Evolutionary conservation across 2,329 filamentous ascomycete genomes (phyloP), one percentile per base, ranked within the genome.

Genomic region (Fusarium napiforme): DNA sequence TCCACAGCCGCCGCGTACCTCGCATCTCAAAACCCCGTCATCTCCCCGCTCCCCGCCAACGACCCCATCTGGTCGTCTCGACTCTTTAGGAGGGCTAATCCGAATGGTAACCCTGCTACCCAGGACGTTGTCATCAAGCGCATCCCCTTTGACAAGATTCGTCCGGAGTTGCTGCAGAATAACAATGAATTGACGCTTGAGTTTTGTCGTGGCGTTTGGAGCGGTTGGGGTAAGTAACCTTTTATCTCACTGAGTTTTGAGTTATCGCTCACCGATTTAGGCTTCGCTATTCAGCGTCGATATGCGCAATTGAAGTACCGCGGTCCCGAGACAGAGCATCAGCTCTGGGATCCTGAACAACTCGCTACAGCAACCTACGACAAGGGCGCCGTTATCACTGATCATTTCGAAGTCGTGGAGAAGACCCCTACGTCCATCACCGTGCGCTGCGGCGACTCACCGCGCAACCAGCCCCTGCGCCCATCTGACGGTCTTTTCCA

Each of bases 401-500:
- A 93, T 78, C 92, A 93, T 80, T 93, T 93, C 77, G 90, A 93
- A 79, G 91, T 93, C 0, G 83, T 93, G 2, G 88, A 90, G 60
- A 91, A 91, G 81, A 90, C 88, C 0, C 83, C 87, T 1, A 85
- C 85, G 11, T 83, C 86, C 16, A 91, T 93, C 67, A 85, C 90
- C 2, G 85, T 93, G 28, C 88, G 92, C 28, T 92, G 89, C 73
- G 92, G 92, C 21, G 92, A 91, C 70, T 89, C 88, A 4, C 92
- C 92, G 1, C 84, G 89, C 28, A 88, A 88, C 49, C 83, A 82
- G 49, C 87, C 83, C 1, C 85, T 88, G 4, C 85, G 92, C 12
- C 83, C 85, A 14, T 88, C 87, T 4, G 92, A 93, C 76, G 92
- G 92, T 0, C 82, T 93, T 32, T 93, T 93, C 71, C 86, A 91